Base-by-base conservation (phyloP, 306 rosid species). In the Pyrus communis region DNA sequence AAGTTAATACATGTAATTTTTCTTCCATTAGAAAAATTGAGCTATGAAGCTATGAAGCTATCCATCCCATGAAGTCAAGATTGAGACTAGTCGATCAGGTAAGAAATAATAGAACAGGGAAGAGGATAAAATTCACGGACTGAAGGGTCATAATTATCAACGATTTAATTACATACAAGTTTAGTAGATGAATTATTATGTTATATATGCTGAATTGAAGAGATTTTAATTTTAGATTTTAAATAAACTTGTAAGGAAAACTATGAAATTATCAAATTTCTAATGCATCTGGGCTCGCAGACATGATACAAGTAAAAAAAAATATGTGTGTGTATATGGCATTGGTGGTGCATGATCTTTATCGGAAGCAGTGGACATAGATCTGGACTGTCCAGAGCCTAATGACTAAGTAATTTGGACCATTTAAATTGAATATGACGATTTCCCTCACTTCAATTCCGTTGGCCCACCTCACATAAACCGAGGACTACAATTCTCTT, bases 271-370 rank as follows among this genome's bases (percentile, higher is more conserved):
- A 14, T 18, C 15, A 69, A 28, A 55, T 5, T 61, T 46, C 23
- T 38, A 7, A 3, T 27, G 30, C 23, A n/a, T 49, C 8, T 51
- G 68, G 49, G 15, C 71, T 46, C 43, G 11, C 61, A 77, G 2
- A 19, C 63, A 19, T 69, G 45, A 42, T 42, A 42, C 25, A 28
- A 61, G 73, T 31, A 60, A 31, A 59, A 49, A 25, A 59, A n/a
- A 30, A 11, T 6, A 35, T 35, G 8, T 35, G 40, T 4, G 4
- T 13, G 8, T 46, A 75, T 57, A 55, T 58, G 45, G 69, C 75
- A 64, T 58, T 65, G 67, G 78, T 54, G 79, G 73, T 80, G 75
- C 59, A 69, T 82, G 78, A 63, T 73, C 76, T 51, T 74, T 57
- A 54, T 67, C 77, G 72, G 70, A 79, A 79, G 78, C 70, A 60